Evolutionary conservation across 163 green algal species (phyloP), one percentile per base, ranked within the genome.

Genomic region (Chlamydomonas reinhardtii): DNA sequence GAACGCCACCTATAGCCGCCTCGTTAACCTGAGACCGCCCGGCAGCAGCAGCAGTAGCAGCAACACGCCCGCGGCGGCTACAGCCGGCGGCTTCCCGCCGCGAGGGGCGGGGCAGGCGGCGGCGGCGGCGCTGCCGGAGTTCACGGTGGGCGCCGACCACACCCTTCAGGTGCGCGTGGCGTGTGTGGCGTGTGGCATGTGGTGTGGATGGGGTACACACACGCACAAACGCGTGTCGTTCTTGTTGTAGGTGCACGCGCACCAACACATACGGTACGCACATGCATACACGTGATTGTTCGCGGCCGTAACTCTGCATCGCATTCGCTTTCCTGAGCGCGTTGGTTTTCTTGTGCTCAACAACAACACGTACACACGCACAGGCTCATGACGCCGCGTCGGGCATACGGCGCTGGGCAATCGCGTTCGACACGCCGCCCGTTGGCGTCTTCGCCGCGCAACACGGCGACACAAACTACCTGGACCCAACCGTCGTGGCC

Each of bases 1-100:
- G 96, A 98, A 98, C 79, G 93, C 97, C 35, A 94, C 94, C 15
- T 98, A 94, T 90, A 89, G 81, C 16, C 82, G 85, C 17, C 43
- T 98, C 48, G 75, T 85, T 54, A 77, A 77, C 48, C 32, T 85
- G 68, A 32, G 34, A 4, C 39, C 79, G 48, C 48, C 48, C 48
- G 48, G 48, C 48, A 56, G 48, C 19, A 56, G 48, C 48, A 56
- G 48, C 12, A 56, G 48, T 56, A 56, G 48, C 48, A 56, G 48
- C 12, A 56, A 17, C 48, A 56, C 48, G 48, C 48, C 48, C 48
- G 48, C 48, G 48, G 48, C 48, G 12, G 48, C 48, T 17, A 14
- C 48, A 2, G 48, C 48, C 48, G 48, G 48, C 48, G 48, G 48
- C 48, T 56, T 56, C 48, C 48, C 48, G 48, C 48, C 48, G 48